A percentile compares a stretch with the other conserved stretches of the same genome.
Conservation (phyloP, 2,329 filamentous ascomycete species). For the Aureobasidium sp. region DNA sequence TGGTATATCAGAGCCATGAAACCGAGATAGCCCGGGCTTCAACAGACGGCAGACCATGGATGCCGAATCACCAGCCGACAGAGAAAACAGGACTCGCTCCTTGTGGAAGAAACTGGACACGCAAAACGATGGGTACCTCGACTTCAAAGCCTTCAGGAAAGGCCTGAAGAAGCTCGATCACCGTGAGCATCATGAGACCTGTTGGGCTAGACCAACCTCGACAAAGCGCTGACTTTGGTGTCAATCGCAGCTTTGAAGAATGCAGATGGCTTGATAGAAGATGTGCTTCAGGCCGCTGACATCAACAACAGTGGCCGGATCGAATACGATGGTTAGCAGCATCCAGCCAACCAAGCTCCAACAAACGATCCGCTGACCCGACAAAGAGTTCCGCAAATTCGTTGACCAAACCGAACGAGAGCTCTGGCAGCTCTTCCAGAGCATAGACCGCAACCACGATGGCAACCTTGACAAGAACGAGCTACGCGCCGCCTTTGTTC, state of each 20-base stretch:
- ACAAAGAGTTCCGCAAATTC: slow-evolving; percentile 77
- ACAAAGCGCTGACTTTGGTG: slow-evolving; percentile 9
- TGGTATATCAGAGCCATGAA: slow-evolving; percentile 18
- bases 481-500: slow-evolving; percentile 68
- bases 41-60: slow-evolving; percentile 48
- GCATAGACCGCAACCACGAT: slow-evolving; percentile 78
- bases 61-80: slow-evolving; percentile 67
- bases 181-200: slow-evolving; percentile 51
- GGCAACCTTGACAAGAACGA: slow-evolving; percentile 84
- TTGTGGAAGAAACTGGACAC: slow-evolving; percentile 81
- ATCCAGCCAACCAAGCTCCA: not conserved
- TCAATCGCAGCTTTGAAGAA: slow-evolving; percentile 65
- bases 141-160: slow-evolving; percentile 75
- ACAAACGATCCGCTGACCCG: slow-evolving; percentile 1
- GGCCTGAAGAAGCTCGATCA: slow-evolving; percentile 86
- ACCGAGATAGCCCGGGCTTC: slow-evolving; percentile 21
- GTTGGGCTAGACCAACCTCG: not conserved
- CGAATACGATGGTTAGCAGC: slow-evolving; percentile 67
- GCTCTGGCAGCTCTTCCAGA: slow-evolving; percentile 71
- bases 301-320: slow-evolving; percentile 83
- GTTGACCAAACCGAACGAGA: slow-evolving; percentile 82
- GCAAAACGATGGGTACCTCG: slow-evolving; percentile 67
- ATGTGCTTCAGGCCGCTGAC: slow-evolving; percentile 77
- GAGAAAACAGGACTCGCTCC: slow-evolving; percentile 72
- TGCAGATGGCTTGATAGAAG: slow-evolving; percentile 75